A percentile compares a stretch with the other conserved stretches of the same genome.
phyloP scores from a whole-genome alignment of 306 rosid species.

The Prunus salicina region DNA sequence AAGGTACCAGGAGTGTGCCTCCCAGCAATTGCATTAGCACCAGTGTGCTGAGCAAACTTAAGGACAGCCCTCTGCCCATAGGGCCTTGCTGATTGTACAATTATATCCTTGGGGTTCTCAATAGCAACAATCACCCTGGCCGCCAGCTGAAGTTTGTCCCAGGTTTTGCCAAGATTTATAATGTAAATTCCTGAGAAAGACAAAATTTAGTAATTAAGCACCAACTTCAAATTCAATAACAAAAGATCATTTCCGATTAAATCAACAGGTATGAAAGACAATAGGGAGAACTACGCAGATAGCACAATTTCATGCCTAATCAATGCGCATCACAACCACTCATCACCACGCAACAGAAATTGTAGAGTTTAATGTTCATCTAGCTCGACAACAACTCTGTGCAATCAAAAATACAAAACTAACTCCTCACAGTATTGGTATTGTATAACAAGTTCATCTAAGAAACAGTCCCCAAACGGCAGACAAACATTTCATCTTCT shows the following conservation, averaged over 20 bases:
- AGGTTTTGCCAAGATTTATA: constrained; percentile 74
- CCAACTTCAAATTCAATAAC: neutral
- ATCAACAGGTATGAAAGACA: neutral
- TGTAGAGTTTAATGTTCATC: neutral
- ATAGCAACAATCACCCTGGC: constrained; percentile 82
- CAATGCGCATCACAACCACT: neutral
- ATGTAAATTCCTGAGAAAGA: constrained; percentile 62
- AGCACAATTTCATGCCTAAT: neutral
- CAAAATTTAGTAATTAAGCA: neutral
- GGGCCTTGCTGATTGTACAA: constrained; percentile 79
- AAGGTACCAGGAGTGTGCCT: constrained; percentile 88
- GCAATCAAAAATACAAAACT: neutral
- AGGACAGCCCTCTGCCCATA: constrained; percentile 86
- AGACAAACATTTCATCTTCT: neutral
- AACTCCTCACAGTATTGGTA: neutral
- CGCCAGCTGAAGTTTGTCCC: constrained; percentile 81
- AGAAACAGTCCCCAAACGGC: too few relatives aligned
- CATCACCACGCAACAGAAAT: neutral
- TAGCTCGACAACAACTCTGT: neutral
- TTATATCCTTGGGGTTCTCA: constrained; percentile 79
- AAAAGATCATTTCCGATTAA: neutral
- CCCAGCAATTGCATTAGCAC: constrained; percentile 82
- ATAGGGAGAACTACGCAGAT: neutral
- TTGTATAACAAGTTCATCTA: neutral
- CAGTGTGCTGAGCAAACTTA: constrained; percentile 79